Evolutionary conservation across 495 filamentous ascomycete species (phyloP), one percentile per base, ranked within the genome.

Genomic region (Penicillium subrubescens): DNA sequence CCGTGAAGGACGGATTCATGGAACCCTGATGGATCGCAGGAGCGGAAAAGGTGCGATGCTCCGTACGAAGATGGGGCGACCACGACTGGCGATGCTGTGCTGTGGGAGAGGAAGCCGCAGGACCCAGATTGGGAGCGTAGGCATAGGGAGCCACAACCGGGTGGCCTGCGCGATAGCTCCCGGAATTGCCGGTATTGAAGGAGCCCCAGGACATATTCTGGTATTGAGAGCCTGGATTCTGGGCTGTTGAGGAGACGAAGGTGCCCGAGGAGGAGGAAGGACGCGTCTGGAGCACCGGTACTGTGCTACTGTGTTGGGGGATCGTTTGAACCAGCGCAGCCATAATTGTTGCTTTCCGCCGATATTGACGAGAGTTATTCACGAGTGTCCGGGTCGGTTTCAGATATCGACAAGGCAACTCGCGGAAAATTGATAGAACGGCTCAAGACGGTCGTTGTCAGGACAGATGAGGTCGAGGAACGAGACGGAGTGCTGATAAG

Each of bases 301-400:
- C 86, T 64, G 90, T 91, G 71, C 86, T 86, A 75, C 88, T 87
- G 78, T 92, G 91, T 79, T 91, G 87, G 70, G 92, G 90, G 74
- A 94, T 93, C 65, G 92, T 86, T 84, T 96, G 92, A 78, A 95
- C 92, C 81, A 96, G 85, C 78, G 92, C 92, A 81, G 92, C 92
- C 92, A 96, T 96, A 75, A 75, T 73, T 82, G 80, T 69, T 76
- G 72, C 69, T 70, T 64, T 74, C 69, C 73, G 53, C 68, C 64
- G 11, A 53, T 58, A 37, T 55, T 43, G 58, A 60, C 66, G 58
- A 60, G 46, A 37, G 60, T 27, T 17, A 19, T 56, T 50, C 66
- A 69, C 67, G 67, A 69, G 57, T 57, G 54, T 68, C 62, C 64
- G 59, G 62, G 66, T 63, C 68, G 62, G 63, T 57, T 57, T 44